Percentiles rank a stretch among this genome's conserved stretches.
Evolutionary conservation across 495 filamentous ascomycete genomes (phyloP).

Genomic region (Oleoguttula mirabilis): DNA sequence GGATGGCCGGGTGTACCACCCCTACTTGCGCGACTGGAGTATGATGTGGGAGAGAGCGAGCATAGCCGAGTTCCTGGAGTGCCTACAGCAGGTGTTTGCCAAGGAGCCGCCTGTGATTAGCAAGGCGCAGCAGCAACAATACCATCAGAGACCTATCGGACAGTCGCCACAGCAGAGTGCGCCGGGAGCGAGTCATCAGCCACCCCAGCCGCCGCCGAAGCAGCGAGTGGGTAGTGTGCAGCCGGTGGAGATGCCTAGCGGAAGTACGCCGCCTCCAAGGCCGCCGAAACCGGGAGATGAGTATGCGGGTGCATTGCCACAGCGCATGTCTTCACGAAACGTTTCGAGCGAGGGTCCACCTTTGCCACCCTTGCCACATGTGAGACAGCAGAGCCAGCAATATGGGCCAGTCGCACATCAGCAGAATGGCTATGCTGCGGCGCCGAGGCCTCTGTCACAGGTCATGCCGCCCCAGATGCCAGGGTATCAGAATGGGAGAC

Average conservation of each 20-base stretch:
- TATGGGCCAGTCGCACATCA: background rate
- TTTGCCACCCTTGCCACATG: slow-evolving; percentile 19
- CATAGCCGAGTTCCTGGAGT: slow-evolving; percentile 65
- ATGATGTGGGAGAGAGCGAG: slow-evolving; percentile 86
- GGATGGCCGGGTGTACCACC: slow-evolving; percentile 92
- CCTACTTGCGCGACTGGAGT: slow-evolving; percentile 80
- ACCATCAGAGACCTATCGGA: slow-evolving; percentile 17
- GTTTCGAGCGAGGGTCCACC: slow-evolving; percentile 9
- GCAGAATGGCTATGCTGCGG: slow-evolving; percentile 10
- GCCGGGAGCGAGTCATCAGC: slow-evolving; percentile 22
- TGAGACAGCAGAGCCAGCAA: slow-evolving; percentile 14
- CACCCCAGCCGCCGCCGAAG: slow-evolving; percentile 34
- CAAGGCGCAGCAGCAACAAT: slow-evolving; percentile 43
- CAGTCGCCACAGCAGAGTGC: slow-evolving; percentile 28
- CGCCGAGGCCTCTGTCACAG: slow-evolving; percentile 2
- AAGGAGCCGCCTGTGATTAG: slow-evolving; percentile 87
- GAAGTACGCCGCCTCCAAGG: slow-evolving; percentile 19
- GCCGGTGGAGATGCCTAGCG: slow-evolving; percentile 2
- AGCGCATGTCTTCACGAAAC: slow-evolving; percentile 6
- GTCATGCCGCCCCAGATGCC: background rate
- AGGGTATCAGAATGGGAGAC: slow-evolving; percentile 5
- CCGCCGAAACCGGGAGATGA: slow-evolving; percentile 29
- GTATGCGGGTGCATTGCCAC: background rate
- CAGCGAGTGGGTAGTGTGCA: slow-evolving; percentile 4
- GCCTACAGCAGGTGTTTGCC: slow-evolving; percentile 77